A percentile compares a stretch with the other conserved stretches of the same genome.
These are phyloP conservation scores for Aspergillus campestris DNA, from an alignment of 495 filamentous ascomycete genomes.

Conservation along the genomic window DNA sequence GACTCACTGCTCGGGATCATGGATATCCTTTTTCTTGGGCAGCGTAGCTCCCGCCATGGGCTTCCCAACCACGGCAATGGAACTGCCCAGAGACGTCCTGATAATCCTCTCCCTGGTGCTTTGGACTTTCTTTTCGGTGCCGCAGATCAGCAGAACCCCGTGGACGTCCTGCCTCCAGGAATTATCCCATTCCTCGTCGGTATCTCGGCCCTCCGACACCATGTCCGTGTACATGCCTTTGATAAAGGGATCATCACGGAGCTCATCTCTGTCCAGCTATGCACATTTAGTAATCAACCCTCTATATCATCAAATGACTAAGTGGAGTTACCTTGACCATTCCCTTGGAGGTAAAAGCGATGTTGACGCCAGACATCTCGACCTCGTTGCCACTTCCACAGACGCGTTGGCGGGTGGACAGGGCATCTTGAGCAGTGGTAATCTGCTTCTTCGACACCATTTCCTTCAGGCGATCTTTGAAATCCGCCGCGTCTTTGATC, in stretches of 20 bases:
- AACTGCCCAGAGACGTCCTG: too few relatives aligned
- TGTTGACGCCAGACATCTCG: slow-evolving; percentile 11
- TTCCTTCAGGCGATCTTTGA: slow-evolving; percentile 15
- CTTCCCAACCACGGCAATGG: too few relatives aligned
- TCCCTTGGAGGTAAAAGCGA: slow-evolving; percentile 24
- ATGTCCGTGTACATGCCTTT: slow-evolving; percentile 8
- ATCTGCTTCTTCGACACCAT: slow-evolving; percentile 9
- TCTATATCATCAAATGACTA: too few relatives aligned
- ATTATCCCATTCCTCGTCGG: too few relatives aligned
- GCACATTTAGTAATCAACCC: too few relatives aligned
- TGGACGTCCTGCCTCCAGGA: too few relatives aligned
- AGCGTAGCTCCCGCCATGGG: too few relatives aligned
- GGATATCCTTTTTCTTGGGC: too few relatives aligned
- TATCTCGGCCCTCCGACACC: neutral
- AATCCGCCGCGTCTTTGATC: slow-evolving; percentile 15
- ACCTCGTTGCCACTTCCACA: too few relatives aligned
- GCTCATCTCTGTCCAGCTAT: neutral
- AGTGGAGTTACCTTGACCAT: slow-evolving; percentile 13
- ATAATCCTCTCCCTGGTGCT: too few relatives aligned
- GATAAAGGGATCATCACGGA: neutral
- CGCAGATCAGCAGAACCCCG: too few relatives aligned
- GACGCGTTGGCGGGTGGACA: neutral
- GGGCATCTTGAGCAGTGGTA: slow-evolving; percentile 7
- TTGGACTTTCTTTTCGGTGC: too few relatives aligned
- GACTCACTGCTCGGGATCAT: slow-evolving; percentile 8